phyloP scores from a whole-genome alignment of 2,329 filamentous ascomycete species.

The Talaromyces funiculosus region DNA sequence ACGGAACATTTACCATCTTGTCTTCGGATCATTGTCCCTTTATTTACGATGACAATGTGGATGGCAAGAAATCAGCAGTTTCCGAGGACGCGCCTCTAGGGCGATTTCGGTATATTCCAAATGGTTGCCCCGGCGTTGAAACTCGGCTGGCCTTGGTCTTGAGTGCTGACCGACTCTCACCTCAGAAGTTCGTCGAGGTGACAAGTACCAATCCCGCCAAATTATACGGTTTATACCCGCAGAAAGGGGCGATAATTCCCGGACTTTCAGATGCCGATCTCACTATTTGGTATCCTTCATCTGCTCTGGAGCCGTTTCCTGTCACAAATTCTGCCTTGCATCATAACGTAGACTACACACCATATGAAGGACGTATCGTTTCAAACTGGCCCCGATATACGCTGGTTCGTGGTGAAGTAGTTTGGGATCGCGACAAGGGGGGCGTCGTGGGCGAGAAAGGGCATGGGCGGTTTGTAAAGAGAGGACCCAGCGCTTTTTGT shows the following conservation, averaged over 20 bases:
- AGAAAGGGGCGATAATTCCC: slow-evolving; percentile 38
- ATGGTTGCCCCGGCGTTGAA: slow-evolving; percentile 55
- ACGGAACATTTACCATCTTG: slow-evolving; percentile 52
- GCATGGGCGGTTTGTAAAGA: slow-evolving; percentile 9
- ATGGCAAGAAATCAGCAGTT: slow-evolving; percentile 47
- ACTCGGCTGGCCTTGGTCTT: slow-evolving; percentile 47
- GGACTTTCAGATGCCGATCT: slow-evolving; percentile 40
- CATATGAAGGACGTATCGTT: slow-evolving; percentile 30
- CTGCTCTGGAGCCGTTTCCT: slow-evolving; percentile 17
- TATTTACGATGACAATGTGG: slow-evolving; percentile 44
- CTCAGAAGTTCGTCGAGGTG: slow-evolving; percentile 42
- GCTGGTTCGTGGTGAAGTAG: slow-evolving; percentile 28
- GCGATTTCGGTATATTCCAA: slow-evolving; percentile 54
- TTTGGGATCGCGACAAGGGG: slow-evolving; percentile 26
- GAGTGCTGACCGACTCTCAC: slow-evolving; percentile 23
- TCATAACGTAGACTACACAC: slow-evolving; percentile 34
- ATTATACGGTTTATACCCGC: slow-evolving; percentile 37
- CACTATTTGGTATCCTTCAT: slow-evolving; percentile 37
- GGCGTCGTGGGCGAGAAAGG: slow-evolving; percentile 10
- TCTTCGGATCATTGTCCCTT: slow-evolving; percentile 46
- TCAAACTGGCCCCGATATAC: slow-evolving; percentile 33
- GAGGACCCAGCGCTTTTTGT: neutral
- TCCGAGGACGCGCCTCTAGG: slow-evolving; percentile 39
- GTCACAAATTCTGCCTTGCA: slow-evolving; percentile 34
- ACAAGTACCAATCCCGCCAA: slow-evolving; percentile 42